phyloP scores from a whole-genome alignment of 176 grass and related monocot genomes.

The Triticum timopheevii region DNA sequence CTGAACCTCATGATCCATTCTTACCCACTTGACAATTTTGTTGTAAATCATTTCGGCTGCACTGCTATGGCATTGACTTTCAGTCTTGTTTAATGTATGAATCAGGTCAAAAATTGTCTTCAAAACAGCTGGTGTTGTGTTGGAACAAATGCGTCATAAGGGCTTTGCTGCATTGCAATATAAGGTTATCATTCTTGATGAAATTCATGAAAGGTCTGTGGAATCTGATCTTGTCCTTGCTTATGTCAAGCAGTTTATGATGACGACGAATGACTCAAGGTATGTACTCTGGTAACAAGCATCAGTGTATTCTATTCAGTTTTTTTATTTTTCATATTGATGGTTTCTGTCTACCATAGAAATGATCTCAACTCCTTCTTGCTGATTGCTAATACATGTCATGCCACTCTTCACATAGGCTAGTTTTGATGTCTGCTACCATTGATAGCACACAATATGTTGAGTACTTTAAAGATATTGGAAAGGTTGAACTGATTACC shows the following conservation, averaged over 20 bases:
- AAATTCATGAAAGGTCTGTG: constrained; percentile 90
- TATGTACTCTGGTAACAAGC: constrained; percentile 28
- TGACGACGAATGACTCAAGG: constrained; percentile 86
- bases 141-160: constrained; percentile 88
- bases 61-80: background rate
- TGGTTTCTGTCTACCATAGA: background rate
- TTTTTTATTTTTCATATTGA: background rate
- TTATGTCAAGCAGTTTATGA: constrained; percentile 75
- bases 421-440: constrained; percentile 93
- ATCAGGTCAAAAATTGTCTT: constrained; percentile 91
- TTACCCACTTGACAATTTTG: background rate
- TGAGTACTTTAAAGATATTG: constrained; percentile 79
- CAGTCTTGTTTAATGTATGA: constrained; percentile 21
- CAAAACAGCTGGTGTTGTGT: constrained; percentile 89
- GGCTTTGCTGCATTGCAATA: constrained; percentile 70
- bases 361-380: constrained; percentile 4
- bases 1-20: constrained; percentile 3
- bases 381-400: constrained; percentile 25
- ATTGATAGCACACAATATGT: constrained; percentile 88
- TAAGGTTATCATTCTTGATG: constrained; percentile 98
- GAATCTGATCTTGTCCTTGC: constrained; percentile 96
- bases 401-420: constrained; percentile 45
- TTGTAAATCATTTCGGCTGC: background rate
- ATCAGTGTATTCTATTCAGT: background rate
- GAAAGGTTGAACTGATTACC: constrained; percentile 87